Base-by-base conservation (phyloP, 1,284 basidiomycete genomes). In the Hortiboletus rubellus region DNA sequence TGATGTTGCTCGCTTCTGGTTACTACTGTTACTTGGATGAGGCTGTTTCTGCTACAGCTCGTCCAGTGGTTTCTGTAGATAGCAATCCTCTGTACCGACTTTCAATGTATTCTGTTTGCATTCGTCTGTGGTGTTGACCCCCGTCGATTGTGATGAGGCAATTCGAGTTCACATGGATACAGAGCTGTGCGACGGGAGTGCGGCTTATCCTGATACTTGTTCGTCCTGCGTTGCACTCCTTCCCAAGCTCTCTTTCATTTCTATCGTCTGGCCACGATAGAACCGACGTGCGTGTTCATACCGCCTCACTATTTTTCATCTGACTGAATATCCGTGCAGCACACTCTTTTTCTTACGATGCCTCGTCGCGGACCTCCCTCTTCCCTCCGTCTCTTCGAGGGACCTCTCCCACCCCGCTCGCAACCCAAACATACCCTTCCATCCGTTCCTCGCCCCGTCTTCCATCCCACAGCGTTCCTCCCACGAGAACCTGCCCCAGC, bases 291-390 rank as follows among this genome's bases (percentile, higher is more conserved):
- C 14, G 48, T 4, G 22, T 30, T 17, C 17, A 31, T 27, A 9
- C 7, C 9, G 0, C 2, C 3, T 18, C 17, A 1, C n/a, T 7
- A 5, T 7, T 33, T 37, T 8, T 14, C 30, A 5, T 52, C 24
- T 47, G 33, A 55, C 46, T 7, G 27, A 27, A 27, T 27, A 6
- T 27, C 27, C 27, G 5, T 5, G 7, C 27, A 62, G 52, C 38
- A 27, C 24, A 44, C 30, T n/a, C 43, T 43, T 47, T 34, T 27
- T 46, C 30, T 48, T 14, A 10, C 14, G 0, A 86, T 87, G 85
- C 77, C 79, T 57, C 84, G 85, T 63, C 81, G 86, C 34, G 72
- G 78, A 33, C 83, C 86, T 7, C 86, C 86, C 5, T 76, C 82
- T 47, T 76, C 84, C 15, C 79, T 88, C 55, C 79, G 74, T 54